phyloP scores from a whole-genome alignment of 306 rosid species.

The Lathyrus tuberosus region DNA sequence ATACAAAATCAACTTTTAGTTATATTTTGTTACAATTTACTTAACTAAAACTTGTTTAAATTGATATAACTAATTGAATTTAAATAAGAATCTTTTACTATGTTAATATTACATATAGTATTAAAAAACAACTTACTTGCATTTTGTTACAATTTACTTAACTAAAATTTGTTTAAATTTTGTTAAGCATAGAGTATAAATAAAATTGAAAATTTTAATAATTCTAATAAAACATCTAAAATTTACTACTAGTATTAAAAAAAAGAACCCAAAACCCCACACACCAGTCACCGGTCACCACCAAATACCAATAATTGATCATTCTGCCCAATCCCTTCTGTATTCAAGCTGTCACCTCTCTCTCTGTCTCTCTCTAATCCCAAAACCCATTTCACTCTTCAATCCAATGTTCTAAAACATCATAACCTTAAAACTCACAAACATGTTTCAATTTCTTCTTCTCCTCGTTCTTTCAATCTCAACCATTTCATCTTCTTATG shows the following conservation, averaged over 20 bases:
- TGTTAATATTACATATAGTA: too few species aligned
- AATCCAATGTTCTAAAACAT: slow-evolving; percentile 12
- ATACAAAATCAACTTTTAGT: too few species aligned
- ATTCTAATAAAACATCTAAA: neutral
- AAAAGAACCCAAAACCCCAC: slow-evolving; percentile 26
- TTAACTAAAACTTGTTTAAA: too few species aligned
- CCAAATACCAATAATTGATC: slow-evolving; percentile 75
- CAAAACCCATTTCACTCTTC: slow-evolving; percentile 39
- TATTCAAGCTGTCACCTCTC: slow-evolving; percentile 64
- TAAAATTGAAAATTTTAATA: neutral
- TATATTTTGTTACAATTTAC: too few species aligned
- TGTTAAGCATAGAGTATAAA: neutral
- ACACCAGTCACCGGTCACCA: slow-evolving; percentile 47
- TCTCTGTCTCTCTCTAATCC: slow-evolving; percentile 39
- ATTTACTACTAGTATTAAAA: neutral
- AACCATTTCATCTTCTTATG: neutral
- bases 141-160: too few species aligned
- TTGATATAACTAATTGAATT: too few species aligned
- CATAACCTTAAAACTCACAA: neutral
- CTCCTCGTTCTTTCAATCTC: slow-evolving; percentile 13
- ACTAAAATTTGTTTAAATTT: too few species aligned
- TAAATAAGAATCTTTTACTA: too few species aligned
- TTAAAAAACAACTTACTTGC: too few species aligned
- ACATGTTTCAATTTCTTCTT: slow-evolving; percentile 36
- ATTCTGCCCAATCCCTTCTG: slow-evolving; percentile 60